A percentile compares a stretch with the other conserved stretches of the same genome.
phyloP scores from a whole-genome alignment of 805 yeast species.

The Wickerhamomyces sydowiorum region DNA sequence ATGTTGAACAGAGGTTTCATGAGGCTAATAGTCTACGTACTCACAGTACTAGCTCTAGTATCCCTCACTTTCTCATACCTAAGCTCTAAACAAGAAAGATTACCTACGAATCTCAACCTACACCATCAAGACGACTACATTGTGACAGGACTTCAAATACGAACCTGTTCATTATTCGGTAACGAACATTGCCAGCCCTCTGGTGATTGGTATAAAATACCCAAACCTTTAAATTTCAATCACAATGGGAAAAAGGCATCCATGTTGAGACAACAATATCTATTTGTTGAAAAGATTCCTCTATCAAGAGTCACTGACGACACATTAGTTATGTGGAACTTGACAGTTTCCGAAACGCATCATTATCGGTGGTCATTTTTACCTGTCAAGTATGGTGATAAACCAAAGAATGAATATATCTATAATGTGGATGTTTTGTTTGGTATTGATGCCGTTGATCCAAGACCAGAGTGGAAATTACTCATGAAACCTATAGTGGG shows the following conservation, averaged over 20 bases:
- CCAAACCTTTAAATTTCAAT: conserved; percentile 9
- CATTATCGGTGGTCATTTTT: neutral
- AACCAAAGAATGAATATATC: conserved; percentile 25
- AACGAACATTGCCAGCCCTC: conserved; percentile 3
- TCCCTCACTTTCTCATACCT: neutral
- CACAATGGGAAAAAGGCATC: conserved; percentile 5
- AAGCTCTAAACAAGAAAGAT: neutral
- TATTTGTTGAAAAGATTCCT: conserved; percentile 8
- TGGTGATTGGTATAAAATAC: conserved; percentile 8
- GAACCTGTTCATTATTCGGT: conserved; percentile 4
- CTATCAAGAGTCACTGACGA: neutral
- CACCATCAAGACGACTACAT: neutral
- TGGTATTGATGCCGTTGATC: conserved; percentile 71
- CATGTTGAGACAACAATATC: conserved; percentile 7
- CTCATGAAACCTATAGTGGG: conserved; percentile 4
- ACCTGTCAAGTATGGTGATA: neutral
- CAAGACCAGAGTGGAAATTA: conserved; percentile 64
- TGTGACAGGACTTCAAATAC: conserved; percentile 1
- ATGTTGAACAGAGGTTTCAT: neutral
- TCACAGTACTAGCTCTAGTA: neutral
- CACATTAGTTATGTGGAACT: conserved; percentile 3
- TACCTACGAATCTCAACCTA: neutral
- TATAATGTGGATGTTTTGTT: conserved; percentile 66
- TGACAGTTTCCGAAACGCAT: neutral
- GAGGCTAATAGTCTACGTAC: neutral